Percentiles rank a stretch among this genome's conserved stretches.
Evolutionary conservation across 2,329 filamentous ascomycete genomes (phyloP).

Genomic region (Colletotrichum lini): DNA sequence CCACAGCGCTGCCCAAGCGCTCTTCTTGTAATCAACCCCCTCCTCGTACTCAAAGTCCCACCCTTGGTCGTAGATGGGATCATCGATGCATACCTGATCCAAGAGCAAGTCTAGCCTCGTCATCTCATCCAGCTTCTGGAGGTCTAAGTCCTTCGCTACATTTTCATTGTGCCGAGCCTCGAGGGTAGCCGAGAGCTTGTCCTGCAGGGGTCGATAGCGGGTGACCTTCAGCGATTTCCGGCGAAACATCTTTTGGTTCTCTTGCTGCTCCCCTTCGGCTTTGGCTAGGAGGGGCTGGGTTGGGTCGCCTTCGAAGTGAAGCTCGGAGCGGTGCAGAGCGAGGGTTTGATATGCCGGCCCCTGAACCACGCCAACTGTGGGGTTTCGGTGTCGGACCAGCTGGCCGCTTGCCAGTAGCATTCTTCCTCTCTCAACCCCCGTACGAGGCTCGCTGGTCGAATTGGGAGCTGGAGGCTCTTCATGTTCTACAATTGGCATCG

Average conservation of each 20-base stretch:
- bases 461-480: constrained; percentile 61
- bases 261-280: constrained; percentile 61
- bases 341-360: constrained; percentile 66
- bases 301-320: constrained; percentile 62
- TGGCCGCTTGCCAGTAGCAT: constrained; percentile 57
- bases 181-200: constrained; percentile 1
- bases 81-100: constrained; percentile 47
- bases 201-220: constrained; percentile 33
- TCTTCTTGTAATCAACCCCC: not conserved
- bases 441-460: constrained; percentile 44
- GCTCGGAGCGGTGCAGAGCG: constrained; percentile 62
- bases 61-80: constrained; percentile 49
- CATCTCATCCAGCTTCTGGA: constrained; percentile 41
- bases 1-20: constrained; percentile 7
- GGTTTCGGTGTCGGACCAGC: constrained; percentile 60
- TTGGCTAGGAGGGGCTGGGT: constrained; percentile 60
- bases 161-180: constrained; percentile 47
- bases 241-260: constrained; percentile 49
- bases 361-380: constrained; percentile 68
- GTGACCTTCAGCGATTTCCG: constrained; percentile 26
- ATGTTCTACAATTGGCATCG: constrained; percentile 66
- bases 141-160: constrained; percentile 48
- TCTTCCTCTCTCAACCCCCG: constrained; percentile 48
- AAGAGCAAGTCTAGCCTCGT: constrained; percentile 42
- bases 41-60: constrained; percentile 55